Evolutionary conservation across 164 flowering plant species (phyloP).

Genomic region (Buxus sempervirens): DNA sequence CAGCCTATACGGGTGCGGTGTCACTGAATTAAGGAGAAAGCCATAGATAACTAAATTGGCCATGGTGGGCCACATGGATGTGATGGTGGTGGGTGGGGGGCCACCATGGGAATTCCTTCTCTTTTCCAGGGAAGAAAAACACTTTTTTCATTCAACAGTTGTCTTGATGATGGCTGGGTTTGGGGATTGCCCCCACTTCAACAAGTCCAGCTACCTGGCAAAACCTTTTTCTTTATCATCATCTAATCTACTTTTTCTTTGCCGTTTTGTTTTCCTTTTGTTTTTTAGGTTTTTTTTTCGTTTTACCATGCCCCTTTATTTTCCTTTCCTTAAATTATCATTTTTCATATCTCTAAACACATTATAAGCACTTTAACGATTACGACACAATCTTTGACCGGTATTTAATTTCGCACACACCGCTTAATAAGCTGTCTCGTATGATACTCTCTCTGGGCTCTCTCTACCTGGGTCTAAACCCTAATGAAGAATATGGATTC

Average conservation of each 20-base stretch:
- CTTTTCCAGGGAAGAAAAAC: conserved; percentile 1
- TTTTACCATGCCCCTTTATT: conserved; percentile 6
- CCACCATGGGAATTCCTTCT: background rate
- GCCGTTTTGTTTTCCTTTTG: conserved; percentile 22
- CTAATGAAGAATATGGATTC: too few relatives aligned
- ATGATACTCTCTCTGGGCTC: background rate
- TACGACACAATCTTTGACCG: conserved; percentile 43
- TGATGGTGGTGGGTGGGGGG: background rate
- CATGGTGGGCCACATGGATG: background rate
- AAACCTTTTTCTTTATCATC: conserved; percentile 16
- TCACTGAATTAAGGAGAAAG: too few relatives aligned
- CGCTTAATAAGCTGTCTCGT: background rate
- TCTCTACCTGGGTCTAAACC: too few relatives aligned
- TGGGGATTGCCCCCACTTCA: conserved; percentile 15
- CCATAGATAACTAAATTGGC: too few relatives aligned
- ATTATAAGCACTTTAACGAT: conserved; percentile 33
- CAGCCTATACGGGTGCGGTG: too few relatives aligned
- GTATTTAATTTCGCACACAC: conserved; percentile 16
- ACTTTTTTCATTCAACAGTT: conserved; percentile 27
- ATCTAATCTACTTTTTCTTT: conserved; percentile 20
- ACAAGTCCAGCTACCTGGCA: conserved; percentile 30
- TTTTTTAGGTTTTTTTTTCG: too few relatives aligned
- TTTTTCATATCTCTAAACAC: conserved; percentile 31
- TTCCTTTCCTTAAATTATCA: conserved; percentile 29
- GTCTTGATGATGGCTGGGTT: conserved; percentile 5